Evolutionary conservation across 2,329 filamentous ascomycete genomes (phyloP).

Genomic region (Thielaviopsis cerberus): DNA sequence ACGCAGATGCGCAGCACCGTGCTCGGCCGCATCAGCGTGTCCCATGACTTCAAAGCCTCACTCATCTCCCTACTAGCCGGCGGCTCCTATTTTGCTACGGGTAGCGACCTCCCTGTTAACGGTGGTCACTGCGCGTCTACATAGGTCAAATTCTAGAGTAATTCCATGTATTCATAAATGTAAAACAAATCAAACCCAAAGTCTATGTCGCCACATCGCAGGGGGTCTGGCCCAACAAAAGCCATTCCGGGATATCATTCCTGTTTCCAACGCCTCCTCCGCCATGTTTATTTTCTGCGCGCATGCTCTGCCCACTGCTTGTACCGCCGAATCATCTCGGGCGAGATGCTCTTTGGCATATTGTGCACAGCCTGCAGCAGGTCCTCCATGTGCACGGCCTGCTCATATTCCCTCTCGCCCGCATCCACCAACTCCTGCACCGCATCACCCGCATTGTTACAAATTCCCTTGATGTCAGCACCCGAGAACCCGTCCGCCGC

Average conservation of each 20-base stretch:
- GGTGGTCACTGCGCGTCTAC: constrained; percentile 32
- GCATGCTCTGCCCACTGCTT: constrained; percentile 6
- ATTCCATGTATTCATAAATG: too few relatives aligned
- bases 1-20: too few relatives aligned
- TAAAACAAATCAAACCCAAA: neutral
- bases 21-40: too few relatives aligned
- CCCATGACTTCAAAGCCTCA: too few relatives aligned
- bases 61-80: too few relatives aligned
- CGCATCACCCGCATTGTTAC: constrained; percentile 25
- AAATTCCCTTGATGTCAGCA: constrained; percentile 52
- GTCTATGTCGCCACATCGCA: neutral
- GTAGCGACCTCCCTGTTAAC: constrained; percentile 36
- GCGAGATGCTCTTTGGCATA: constrained; percentile 9
- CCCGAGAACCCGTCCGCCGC: constrained; percentile 64
- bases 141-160: constrained; percentile 12
- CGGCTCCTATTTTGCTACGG: too few relatives aligned
- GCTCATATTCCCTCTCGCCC: constrained; percentile 8
- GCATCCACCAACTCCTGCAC: constrained; percentile 20
- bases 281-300: constrained; percentile 5
- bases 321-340: constrained; percentile 8
- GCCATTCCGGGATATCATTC: neutral
- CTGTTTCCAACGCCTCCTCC: neutral
- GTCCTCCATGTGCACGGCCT: constrained; percentile 9
- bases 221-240: neutral
- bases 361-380: neutral